Evolutionary conservation across 805 yeast genomes (phyloP).

Genomic region (Starmerella powellii): DNA sequence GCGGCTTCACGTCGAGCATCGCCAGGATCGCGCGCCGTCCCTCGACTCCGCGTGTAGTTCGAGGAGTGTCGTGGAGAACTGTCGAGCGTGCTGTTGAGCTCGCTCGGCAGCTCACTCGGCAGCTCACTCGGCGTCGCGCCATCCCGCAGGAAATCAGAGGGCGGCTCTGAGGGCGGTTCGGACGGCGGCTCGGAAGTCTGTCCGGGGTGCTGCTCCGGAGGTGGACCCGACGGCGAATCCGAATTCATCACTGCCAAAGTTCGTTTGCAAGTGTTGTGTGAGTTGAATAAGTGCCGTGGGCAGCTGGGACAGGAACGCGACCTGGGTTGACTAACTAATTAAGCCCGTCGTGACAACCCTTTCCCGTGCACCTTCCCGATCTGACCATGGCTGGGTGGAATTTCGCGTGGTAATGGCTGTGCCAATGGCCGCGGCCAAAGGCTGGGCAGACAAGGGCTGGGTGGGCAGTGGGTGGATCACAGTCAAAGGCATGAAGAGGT

Average conservation of each 20-base stretch:
- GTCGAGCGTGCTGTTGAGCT: constrained; percentile 18
- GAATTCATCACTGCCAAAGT: background rate
- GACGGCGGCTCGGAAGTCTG: constrained; percentile 7
- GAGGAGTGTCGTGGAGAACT: constrained; percentile 11
- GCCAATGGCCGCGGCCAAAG: too few relatives aligned
- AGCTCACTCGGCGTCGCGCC: constrained; percentile 7
- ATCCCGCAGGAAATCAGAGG: background rate
- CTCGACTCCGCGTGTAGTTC: background rate
- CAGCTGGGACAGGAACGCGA: too few relatives aligned
- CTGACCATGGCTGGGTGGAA: too few relatives aligned
- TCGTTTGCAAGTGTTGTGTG: constrained; percentile 3
- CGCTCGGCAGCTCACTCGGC: constrained; percentile 17
- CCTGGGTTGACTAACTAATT: constrained; percentile 1
- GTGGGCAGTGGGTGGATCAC: too few relatives aligned
- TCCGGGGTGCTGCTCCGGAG: constrained; percentile 9
- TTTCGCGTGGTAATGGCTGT: too few relatives aligned
- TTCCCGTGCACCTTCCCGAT: constrained; percentile 2
- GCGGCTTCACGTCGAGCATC: too few relatives aligned
- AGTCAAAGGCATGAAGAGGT: too few relatives aligned
- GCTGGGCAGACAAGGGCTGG: too few relatives aligned
- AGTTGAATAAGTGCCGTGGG: constrained; percentile 1
- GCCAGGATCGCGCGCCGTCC: background rate
- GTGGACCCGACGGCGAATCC: constrained; percentile 13
- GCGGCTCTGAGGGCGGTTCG: constrained; percentile 8
- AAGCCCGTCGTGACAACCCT: too few relatives aligned